A percentile compares a stretch with the other conserved stretches of the same genome.
Evolutionary conservation across 305 asterid species (phyloP).

Genomic region (Fraxinus ornus): DNA sequence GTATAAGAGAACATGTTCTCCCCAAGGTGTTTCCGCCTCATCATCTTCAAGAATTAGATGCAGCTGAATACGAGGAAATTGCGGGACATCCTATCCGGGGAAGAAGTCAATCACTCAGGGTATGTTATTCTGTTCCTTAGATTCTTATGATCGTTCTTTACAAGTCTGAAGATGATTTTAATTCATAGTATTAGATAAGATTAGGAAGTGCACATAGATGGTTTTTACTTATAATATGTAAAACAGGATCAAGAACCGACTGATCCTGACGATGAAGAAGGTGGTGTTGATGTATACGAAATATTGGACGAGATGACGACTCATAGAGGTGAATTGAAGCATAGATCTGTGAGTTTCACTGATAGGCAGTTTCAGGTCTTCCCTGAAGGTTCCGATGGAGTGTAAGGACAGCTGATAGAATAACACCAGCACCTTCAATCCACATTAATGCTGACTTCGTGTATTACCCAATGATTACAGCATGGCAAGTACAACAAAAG

Average conservation of each 20-base stretch:
- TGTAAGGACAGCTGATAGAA: slow-evolving; percentile 2
- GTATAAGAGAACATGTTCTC: slow-evolving; percentile 70
- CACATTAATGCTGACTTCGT: not conserved
- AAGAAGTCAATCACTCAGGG: slow-evolving; percentile 47
- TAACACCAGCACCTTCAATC: not conserved
- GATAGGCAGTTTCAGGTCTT: slow-evolving; percentile 60
- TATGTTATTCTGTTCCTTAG: slow-evolving; percentile 17
- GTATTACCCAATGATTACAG: not conserved
- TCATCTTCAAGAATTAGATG: slow-evolving; percentile 74
- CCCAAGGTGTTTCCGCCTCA: slow-evolving; percentile 64
- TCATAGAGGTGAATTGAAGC: slow-evolving; percentile 84
- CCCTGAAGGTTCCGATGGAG: slow-evolving; percentile 23
- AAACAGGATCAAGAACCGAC: slow-evolving; percentile 56
- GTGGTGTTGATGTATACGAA: slow-evolving; percentile 52
- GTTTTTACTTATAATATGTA: not conserved
- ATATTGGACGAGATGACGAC: slow-evolving; percentile 85
- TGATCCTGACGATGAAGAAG: slow-evolving; percentile 32
- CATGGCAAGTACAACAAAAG: slow-evolving; percentile 1
- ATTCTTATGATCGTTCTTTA: not conserved
- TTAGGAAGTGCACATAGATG: not conserved
- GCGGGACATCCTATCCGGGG: slow-evolving; percentile 48
- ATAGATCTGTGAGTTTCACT: slow-evolving; percentile 58
- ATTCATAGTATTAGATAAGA: not conserved
- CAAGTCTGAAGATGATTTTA: not conserved
- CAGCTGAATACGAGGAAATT: slow-evolving; percentile 85